These are phyloP conservation scores for Biscogniauxia marginata DNA, from an alignment of 2,329 filamentous ascomycete species.

Conservation along the genomic window DNA sequence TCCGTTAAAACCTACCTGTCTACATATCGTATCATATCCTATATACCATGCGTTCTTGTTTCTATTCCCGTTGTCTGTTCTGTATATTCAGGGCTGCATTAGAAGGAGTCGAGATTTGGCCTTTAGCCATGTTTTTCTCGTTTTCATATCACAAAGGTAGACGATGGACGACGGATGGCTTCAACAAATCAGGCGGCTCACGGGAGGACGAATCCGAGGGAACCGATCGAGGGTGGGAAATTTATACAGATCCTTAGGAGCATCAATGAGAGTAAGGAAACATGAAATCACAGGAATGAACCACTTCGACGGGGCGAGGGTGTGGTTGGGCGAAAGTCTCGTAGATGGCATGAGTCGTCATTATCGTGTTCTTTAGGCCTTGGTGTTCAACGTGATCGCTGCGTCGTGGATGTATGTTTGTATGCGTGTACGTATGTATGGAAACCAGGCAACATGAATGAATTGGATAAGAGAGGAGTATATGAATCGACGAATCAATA, in stretches of 20 bases:
- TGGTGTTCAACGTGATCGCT: background rate
- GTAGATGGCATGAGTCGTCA: background rate
- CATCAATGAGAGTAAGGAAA: background rate
- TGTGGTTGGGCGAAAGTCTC: background rate
- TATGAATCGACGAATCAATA: background rate
- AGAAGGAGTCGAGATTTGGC: background rate
- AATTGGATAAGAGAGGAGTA: background rate
- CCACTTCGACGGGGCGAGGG: background rate
- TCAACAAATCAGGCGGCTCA: background rate
- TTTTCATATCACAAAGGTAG: background rate
- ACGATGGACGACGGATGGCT: background rate
- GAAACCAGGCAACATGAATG: background rate
- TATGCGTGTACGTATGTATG: background rate
- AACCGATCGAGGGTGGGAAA: background rate
- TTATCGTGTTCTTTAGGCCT: background rate
- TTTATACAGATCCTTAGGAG: too few species aligned
- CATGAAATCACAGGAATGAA: background rate
- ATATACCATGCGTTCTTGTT: background rate
- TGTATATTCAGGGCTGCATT: background rate
- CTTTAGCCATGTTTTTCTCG: background rate
- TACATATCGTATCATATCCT: background rate
- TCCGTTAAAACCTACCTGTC: background rate
- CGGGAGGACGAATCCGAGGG: background rate
- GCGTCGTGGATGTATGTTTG: background rate
- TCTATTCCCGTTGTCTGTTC: background rate